Percentiles rank a stretch among this genome's conserved stretches.
phyloP scores from a whole-genome alignment of 2,329 filamentous ascomycete species.

The Cladosporium sp. region DNA sequence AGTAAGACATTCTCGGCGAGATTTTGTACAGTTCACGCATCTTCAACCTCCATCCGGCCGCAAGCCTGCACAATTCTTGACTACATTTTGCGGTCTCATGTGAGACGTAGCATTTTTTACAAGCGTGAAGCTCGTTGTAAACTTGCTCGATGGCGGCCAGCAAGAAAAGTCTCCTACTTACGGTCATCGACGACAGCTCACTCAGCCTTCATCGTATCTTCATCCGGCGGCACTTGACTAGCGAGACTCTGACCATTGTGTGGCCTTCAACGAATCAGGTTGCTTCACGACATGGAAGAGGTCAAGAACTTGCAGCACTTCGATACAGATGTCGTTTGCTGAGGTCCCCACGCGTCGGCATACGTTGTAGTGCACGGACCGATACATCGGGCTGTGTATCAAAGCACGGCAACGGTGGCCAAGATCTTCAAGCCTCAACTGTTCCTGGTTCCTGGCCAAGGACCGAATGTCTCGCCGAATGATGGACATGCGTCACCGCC shows the following conservation, averaged over 20 bases:
- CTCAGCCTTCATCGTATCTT: background rate
- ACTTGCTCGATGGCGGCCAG: background rate
- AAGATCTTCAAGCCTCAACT: conserved; percentile 17
- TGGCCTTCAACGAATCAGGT: background rate
- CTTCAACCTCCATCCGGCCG: background rate
- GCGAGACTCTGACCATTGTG: background rate
- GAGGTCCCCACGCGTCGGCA: background rate
- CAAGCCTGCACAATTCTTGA: background rate
- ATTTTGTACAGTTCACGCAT: background rate
- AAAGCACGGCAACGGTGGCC: background rate
- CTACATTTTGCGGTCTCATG: background rate
- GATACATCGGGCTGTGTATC: background rate
- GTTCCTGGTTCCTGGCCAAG: conserved; percentile 10
- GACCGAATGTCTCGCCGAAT: conserved; percentile 17
- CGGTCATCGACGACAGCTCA: background rate
- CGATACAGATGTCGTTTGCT: conserved; percentile 1
- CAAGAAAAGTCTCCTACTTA: background rate
- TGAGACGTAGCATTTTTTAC: background rate
- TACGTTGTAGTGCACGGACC: conserved; percentile 1
- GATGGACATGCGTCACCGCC: conserved; percentile 6
- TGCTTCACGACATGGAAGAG: background rate
- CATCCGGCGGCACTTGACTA: background rate
- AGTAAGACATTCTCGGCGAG: background rate
- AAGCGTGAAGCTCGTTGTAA: background rate
- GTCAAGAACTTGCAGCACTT: background rate